phyloP scores from a whole-genome alignment of 2,329 filamentous ascomycete species.

The Periconia macrospinosa region DNA sequence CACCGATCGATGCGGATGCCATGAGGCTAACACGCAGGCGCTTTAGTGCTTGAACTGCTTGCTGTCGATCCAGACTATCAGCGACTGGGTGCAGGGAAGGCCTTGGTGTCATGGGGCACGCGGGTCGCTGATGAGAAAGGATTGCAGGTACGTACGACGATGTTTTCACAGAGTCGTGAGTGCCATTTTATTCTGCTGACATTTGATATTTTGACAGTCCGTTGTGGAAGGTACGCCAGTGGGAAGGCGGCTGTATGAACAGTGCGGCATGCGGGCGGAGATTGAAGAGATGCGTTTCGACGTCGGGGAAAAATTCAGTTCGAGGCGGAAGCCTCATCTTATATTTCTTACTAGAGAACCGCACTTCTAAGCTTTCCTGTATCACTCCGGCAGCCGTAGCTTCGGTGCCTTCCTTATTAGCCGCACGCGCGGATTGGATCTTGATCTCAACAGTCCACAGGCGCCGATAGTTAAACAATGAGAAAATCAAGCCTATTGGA shows the following conservation, averaged over 20 bases:
- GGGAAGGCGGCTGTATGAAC: slow-evolving; percentile 11
- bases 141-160: slow-evolving; percentile 12
- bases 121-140: slow-evolving; percentile 14
- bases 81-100: slow-evolving; percentile 15
- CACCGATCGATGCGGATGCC: too few relatives aligned
- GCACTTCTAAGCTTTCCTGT: too few relatives aligned
- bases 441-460: too few relatives aligned
- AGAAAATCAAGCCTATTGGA: too few relatives aligned
- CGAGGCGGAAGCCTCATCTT: slow-evolving; percentile 11
- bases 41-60: slow-evolving; percentile 19
- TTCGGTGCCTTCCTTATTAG: too few relatives aligned
- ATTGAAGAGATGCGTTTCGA: slow-evolving; percentile 16
- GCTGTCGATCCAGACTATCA: slow-evolving; percentile 16
- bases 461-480: too few relatives aligned
- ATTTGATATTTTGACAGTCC: slow-evolving; percentile 7
- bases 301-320: slow-evolving; percentile 10
- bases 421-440: too few relatives aligned
- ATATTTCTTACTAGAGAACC: slow-evolving; percentile 10
- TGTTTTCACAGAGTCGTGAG: too few relatives aligned
- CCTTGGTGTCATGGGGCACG: slow-evolving; percentile 17
- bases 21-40: too few relatives aligned
- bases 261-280: slow-evolving; percentile 10
- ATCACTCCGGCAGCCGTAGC: too few relatives aligned
- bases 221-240: slow-evolving; percentile 15
- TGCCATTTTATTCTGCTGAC: too few relatives aligned